A percentile compares a stretch with the other conserved stretches of the same genome.
Evolutionary conservation across 352 stramenopile genomes (phyloP).

Genomic region (Globisporangium splendens): DNA sequence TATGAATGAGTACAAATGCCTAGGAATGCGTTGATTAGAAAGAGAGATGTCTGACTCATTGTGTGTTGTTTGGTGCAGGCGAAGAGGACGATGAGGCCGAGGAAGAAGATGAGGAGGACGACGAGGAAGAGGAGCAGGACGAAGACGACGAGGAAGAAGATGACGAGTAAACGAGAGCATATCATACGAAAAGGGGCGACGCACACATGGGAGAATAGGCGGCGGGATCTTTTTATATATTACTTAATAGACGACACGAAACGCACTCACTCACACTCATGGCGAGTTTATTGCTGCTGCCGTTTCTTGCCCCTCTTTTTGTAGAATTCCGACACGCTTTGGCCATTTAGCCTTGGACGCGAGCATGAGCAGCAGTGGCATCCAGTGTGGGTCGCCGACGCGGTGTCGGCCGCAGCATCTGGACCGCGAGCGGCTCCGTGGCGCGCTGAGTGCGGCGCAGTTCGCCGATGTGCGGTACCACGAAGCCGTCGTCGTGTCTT

Average conservation of each 20-base stretch:
- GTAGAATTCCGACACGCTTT: not conserved
- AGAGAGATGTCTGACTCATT: too few relatives aligned
- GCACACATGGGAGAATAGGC: conserved; percentile 25
- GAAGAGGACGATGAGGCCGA: conserved; percentile 28
- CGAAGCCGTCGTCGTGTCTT: conserved; percentile 49
- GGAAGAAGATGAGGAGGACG: conserved; percentile 30
- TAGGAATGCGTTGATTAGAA: too few relatives aligned
- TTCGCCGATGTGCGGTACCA: conserved; percentile 46
- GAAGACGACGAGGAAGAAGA: conserved; percentile 56
- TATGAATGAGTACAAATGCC: not conserved
- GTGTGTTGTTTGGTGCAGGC: conserved; percentile 3
- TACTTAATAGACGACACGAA: conserved; percentile 8
- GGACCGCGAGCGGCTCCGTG: conserved; percentile 50
- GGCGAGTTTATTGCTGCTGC: too few relatives aligned
- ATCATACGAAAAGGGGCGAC: conserved; percentile 19
- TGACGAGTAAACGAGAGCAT: conserved; percentile 27
- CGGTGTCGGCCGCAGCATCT: conserved; percentile 51
- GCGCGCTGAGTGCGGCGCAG: conserved; percentile 23
- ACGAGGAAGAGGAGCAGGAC: conserved; percentile 26
- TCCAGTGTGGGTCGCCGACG: conserved; percentile 29
- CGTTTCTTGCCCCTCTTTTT: too few relatives aligned
- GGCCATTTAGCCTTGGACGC: too few relatives aligned
- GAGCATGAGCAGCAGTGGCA: conserved; percentile 2
- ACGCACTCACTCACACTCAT: not conserved
- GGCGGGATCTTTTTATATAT: conserved; percentile 27